A percentile compares a stretch with the other conserved stretches of the same genome.
Evolutionary conservation across 805 yeast species (phyloP).

Genomic region (Lachancea sp.): DNA sequence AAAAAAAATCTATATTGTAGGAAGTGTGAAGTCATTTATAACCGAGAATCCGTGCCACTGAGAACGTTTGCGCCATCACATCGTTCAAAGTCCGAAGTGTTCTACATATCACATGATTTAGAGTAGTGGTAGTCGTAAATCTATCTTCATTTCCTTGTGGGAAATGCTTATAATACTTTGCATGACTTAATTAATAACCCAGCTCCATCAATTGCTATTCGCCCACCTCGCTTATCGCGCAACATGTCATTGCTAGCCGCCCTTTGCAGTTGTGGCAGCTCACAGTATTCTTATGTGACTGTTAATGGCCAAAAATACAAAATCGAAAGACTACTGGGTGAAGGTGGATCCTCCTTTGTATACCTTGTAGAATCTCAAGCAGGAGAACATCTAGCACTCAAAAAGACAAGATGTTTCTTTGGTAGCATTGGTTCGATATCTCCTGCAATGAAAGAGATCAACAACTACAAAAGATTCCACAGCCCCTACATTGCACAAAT

Average conservation of each 20-base stretch:
- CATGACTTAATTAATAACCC: no score
- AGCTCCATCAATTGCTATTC: background rate
- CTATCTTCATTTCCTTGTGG: no score
- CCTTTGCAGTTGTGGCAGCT: conserved; percentile 24
- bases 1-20: no score
- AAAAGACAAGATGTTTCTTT: conserved; percentile 81
- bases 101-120: no score
- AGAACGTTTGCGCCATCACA: no score
- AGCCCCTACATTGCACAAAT: conserved; percentile 62
- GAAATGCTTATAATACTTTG: no score
- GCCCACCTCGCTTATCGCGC: no score
- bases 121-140: no score
- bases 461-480: conserved; percentile 63
- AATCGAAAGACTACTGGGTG: conserved; percentile 72
- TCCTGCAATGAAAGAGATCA: conserved; percentile 71
- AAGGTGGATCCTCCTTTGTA: conserved; percentile 85
- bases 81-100: no score
- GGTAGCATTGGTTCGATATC: conserved; percentile 66
- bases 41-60: no score
- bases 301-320: conserved; percentile 58
- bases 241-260: background rate
- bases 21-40: no score
- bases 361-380: conserved; percentile 57
- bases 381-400: conserved; percentile 61
- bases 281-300: conserved; percentile 45